Evolutionary conservation across 306 rosid species (phyloP).

Genomic region (Abrus pulchellus): DNA sequence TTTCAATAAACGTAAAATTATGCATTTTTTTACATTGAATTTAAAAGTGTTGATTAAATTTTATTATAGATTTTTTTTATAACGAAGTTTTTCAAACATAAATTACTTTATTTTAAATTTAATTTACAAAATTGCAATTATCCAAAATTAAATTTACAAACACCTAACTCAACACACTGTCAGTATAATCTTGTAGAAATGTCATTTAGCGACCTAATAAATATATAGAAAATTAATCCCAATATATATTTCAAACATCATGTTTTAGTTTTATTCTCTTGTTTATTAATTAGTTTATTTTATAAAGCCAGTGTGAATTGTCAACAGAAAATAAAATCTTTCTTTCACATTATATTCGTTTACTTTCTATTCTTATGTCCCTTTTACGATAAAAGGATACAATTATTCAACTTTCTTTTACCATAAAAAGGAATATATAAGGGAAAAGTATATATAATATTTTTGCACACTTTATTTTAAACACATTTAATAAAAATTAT

Average conservation of each 20-base stretch:
- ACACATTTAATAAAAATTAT: no score
- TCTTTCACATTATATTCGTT: no score
- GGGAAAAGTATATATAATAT: no score
- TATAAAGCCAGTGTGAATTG: background rate
- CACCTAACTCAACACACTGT: background rate
- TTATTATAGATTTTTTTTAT: background rate
- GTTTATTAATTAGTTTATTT: background rate
- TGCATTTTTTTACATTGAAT: background rate
- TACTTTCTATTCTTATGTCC: no score
- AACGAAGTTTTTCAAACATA: no score
- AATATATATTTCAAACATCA: background rate
- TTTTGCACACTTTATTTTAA: no score
- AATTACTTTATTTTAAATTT: background rate
- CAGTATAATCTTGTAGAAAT: background rate
- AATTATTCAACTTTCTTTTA: no score
- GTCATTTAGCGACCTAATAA: background rate
- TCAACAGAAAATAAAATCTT: no score
- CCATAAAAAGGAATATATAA: no score
- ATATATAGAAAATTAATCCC: background rate
- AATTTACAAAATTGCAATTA: background rate
- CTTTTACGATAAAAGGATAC: no score
- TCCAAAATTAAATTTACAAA: background rate
- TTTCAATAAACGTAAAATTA: background rate
- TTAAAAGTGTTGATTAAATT: background rate
- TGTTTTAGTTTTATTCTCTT: background rate